These are phyloP conservation scores for Blastocystis sp. DNA, from an alignment of 352 stramenopile species.

Conservation along the genomic window DNA sequence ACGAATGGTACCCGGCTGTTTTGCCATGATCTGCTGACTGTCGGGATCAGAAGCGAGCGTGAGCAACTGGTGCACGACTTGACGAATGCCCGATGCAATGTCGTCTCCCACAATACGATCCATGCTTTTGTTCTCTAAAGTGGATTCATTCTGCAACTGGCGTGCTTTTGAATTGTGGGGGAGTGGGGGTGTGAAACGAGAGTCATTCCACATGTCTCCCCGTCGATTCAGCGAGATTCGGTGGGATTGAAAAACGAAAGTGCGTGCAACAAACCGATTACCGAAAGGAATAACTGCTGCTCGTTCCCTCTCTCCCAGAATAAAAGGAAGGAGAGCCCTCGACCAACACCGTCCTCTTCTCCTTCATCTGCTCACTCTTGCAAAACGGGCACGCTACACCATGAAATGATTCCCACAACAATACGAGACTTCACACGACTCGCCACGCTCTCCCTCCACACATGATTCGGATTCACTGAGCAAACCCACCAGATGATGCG, in stretches of 20 bases:
- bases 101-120: slow-evolving; percentile 66
- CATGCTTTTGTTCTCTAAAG: slow-evolving; percentile 47
- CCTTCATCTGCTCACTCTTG: not conserved
- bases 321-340: not conserved
- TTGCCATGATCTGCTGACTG: slow-evolving; percentile 66
- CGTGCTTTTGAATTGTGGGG: too few species aligned
- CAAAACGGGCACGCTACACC: slow-evolving; percentile 13
- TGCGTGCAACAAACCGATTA: too few species aligned
- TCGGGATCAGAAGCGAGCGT: slow-evolving; percentile 71
- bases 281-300: not conserved
- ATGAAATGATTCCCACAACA: not conserved
- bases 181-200: not conserved
- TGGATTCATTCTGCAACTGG: not conserved
- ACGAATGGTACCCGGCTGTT: slow-evolving; percentile 7
- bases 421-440: slow-evolving; percentile 11
- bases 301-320: not conserved
- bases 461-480: slow-evolving; percentile 9
- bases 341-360: not conserved
- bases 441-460: slow-evolving; percentile 56
- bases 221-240: too few species aligned
- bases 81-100: slow-evolving; percentile 43
- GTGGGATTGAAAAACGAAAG: too few species aligned
- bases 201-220: not conserved
- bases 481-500: slow-evolving; percentile 65
- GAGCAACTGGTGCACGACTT: slow-evolving; percentile 51